phyloP scores from a whole-genome alignment of 2,329 filamentous ascomycete genomes.

The Ceratocystis huliohia region DNA sequence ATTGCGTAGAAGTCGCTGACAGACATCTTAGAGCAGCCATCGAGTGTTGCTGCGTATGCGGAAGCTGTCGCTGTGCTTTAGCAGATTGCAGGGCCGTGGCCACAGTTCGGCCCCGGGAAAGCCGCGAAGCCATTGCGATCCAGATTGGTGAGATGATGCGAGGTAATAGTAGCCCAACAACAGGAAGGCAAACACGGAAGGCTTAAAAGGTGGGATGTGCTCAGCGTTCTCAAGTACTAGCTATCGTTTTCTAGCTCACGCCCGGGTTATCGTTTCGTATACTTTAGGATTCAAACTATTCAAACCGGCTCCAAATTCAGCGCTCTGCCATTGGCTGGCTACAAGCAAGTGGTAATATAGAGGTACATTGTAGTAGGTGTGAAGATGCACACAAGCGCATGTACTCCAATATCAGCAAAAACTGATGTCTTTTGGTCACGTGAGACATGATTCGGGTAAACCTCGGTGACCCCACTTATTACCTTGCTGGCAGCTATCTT shows the following conservation, averaged over 20 bases:
- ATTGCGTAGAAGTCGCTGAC: conserved; percentile 34
- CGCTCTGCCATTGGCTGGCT: conserved; percentile 7
- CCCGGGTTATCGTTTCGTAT: background rate
- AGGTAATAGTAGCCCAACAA: background rate
- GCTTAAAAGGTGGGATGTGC: background rate
- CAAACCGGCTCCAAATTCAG: background rate
- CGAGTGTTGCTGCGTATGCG: conserved; percentile 29
- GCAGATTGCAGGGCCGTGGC: conserved; percentile 44
- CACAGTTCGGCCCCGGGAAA: conserved; percentile 44
- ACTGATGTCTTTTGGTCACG: background rate
- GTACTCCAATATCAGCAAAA: conserved; percentile 6
- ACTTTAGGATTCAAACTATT: background rate
- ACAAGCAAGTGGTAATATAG: background rate
- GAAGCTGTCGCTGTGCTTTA: conserved; percentile 25
- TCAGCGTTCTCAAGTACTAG: background rate
- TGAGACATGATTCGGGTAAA: background rate
- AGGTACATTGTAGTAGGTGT: background rate
- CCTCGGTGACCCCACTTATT: background rate
- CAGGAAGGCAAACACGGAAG: background rate
- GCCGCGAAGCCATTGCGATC: conserved; percentile 23
- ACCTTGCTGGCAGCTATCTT: conserved; percentile 1
- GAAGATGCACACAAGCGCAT: background rate
- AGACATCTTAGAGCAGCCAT: conserved; percentile 22
- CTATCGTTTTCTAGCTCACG: background rate
- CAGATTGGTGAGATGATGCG: background rate